Percentiles rank a stretch among this genome's conserved stretches.
Evolutionary conservation across 352 stramenopile genomes (phyloP).

Genomic region (Elongisporangium undulatum): DNA sequence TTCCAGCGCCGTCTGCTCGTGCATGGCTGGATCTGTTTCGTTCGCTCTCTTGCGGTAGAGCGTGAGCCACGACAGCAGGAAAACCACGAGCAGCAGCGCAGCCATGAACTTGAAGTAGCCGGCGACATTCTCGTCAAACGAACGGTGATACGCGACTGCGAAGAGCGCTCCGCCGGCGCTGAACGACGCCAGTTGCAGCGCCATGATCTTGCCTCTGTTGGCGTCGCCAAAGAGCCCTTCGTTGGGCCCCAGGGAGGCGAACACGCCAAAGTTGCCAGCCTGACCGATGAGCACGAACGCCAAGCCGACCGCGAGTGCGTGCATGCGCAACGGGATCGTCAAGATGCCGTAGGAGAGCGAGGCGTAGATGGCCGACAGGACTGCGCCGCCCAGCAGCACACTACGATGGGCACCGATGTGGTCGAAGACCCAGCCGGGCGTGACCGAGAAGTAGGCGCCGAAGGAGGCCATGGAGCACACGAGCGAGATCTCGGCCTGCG

Average conservation of each 20-base stretch:
- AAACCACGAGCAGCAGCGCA: conserved; percentile 40
- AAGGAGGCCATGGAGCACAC: conserved; percentile 80
- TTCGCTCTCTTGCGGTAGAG: conserved; percentile 29
- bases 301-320: conserved; percentile 41
- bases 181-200: conserved; percentile 56
- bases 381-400: conserved; percentile 32
- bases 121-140: conserved; percentile 45
- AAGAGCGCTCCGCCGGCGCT: conserved; percentile 69
- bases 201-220: conserved; percentile 72
- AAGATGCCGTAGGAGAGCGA: conserved; percentile 31
- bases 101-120: conserved; percentile 73
- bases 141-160: conserved; percentile 55
- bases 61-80: conserved; percentile 45
- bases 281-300: conserved; percentile 58
- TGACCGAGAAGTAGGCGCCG: conserved; percentile 72
- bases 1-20: conserved; percentile 23
- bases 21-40: conserved; percentile 11
- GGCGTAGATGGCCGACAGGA: conserved; percentile 43
- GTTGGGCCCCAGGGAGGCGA: conserved; percentile 65
- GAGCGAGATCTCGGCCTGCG: conserved; percentile 66
- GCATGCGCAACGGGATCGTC: conserved; percentile 24
- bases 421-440: conserved; percentile 63
- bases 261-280: conserved; percentile 64
- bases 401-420: conserved; percentile 55
- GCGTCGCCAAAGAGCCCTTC: conserved; percentile 63